Conservation (phyloP, 1,284 basidiomycete species). For the Earliella scabrosa region DNA sequence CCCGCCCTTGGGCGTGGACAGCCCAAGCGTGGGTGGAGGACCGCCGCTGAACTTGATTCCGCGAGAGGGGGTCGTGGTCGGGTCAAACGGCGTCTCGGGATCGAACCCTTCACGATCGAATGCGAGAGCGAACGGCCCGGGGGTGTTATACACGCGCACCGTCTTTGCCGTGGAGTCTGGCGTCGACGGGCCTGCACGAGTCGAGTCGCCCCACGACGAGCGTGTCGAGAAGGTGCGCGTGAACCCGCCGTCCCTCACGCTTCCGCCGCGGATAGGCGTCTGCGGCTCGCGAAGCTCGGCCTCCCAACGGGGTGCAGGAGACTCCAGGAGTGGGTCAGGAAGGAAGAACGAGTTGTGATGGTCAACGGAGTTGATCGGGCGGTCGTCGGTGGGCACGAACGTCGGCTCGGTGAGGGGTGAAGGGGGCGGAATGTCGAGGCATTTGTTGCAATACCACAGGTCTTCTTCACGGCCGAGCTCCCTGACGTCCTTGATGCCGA, state of each 20-base stretch:
- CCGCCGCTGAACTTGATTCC: conserved; percentile 57
- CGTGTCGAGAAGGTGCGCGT: conserved; percentile 45
- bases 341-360: conserved; percentile 59
- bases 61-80: conserved; percentile 73
- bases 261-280: conserved; percentile 46
- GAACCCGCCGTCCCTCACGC: conserved; percentile 11
- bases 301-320: conserved; percentile 51
- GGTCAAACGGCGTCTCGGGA: conserved; percentile 63
- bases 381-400: conserved; percentile 64
- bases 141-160: conserved; percentile 52
- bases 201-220: conserved; percentile 50
- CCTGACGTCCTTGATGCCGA: conserved; percentile 62
- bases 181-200: conserved; percentile 49
- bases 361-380: conserved; percentile 29
- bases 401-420: conserved; percentile 56
- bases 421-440: conserved; percentile 42
- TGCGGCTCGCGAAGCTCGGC: conserved; percentile 40
- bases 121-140: conserved; percentile 32
- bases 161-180: conserved; percentile 48
- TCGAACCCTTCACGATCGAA: conserved; percentile 44
- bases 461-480: conserved; percentile 77
- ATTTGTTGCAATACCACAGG: conserved; percentile 71
- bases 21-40: conserved; percentile 45
- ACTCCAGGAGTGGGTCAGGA: conserved; percentile 53
- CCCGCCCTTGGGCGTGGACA: conserved; percentile 56